phyloP scores from a whole-genome alignment of 805 yeast genomes.

The Candida boidinii region DNA sequence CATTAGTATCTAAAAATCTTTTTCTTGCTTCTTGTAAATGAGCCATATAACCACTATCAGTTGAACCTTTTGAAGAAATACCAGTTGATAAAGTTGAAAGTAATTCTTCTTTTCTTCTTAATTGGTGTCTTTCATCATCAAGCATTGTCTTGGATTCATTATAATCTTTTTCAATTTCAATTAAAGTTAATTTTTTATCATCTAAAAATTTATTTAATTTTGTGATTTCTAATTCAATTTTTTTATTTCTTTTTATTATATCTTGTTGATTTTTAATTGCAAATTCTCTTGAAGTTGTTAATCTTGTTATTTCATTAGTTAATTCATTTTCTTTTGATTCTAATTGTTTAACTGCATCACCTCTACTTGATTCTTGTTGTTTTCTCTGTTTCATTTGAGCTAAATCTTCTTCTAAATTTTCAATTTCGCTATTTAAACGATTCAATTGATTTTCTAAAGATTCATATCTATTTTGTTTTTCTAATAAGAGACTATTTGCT shows the following conservation, averaged over 20 bases:
- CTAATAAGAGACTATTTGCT: conserved; percentile 33
- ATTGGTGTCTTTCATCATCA: conserved; percentile 34
- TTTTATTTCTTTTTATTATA: conserved; percentile 30
- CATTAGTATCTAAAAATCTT: conserved; percentile 42
- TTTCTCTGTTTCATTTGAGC: conserved; percentile 41
- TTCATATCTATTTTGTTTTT: conserved; percentile 31
- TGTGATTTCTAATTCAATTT: conserved; percentile 25
- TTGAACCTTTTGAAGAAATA: conserved; percentile 72
- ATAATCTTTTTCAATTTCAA: conserved; percentile 35
- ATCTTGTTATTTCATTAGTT: conserved; percentile 58
- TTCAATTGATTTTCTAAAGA: conserved; percentile 35
- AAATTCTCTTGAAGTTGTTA: conserved; percentile 55
- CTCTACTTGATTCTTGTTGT: conserved; percentile 51
- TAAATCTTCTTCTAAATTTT: conserved; percentile 52
- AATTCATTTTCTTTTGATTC: conserved; percentile 49
- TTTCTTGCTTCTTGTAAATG: conserved; percentile 61
- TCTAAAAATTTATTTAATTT: conserved; percentile 25
- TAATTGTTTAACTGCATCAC: conserved; percentile 49
- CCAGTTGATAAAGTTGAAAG: conserved; percentile 81
- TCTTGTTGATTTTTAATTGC: conserved; percentile 50
- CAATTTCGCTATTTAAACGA: conserved; percentile 45
- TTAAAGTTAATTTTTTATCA: conserved; percentile 29
- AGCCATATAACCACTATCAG: conserved; percentile 68
- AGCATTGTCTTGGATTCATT: conserved; percentile 34
- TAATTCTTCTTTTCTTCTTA: conserved; percentile 63